Conservation (phyloP, 768 basidiomycete species). For the Pisolithus microcarpus region DNA sequence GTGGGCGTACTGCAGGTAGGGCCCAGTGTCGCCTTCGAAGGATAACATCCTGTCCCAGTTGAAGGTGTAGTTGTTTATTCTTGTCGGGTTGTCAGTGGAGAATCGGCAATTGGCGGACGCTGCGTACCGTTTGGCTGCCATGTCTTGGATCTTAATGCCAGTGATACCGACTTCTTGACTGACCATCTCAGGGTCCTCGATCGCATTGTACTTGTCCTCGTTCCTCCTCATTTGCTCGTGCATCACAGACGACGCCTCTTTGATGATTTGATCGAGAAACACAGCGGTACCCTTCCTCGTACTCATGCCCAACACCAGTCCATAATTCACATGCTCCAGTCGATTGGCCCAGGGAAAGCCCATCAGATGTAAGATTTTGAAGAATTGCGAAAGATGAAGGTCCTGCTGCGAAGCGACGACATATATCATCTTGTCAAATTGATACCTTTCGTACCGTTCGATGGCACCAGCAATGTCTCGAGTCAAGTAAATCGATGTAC, state of each 20-base stretch:
- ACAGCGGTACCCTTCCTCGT: conserved; percentile 90
- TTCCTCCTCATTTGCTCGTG: conserved; percentile 96
- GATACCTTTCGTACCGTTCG: conserved; percentile 87
- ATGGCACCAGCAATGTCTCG: conserved; percentile 93
- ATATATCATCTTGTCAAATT: conserved; percentile 90
- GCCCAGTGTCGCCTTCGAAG: conserved; percentile 93
- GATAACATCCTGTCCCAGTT: conserved; percentile 92
- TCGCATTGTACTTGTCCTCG: conserved; percentile 81
- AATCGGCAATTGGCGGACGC: neutral
- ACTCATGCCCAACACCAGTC: conserved; percentile 92
- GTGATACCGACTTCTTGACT: conserved; percentile 85
- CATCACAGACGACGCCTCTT: conserved; percentile 85
- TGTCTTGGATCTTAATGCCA: conserved; percentile 96
- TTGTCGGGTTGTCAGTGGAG: conserved; percentile 22
- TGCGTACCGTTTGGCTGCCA: conserved; percentile 82
- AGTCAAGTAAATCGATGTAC: conserved; percentile 89
- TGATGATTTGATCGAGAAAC: conserved; percentile 88
- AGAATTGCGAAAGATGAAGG: conserved; percentile 83
- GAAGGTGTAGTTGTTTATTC: conserved; percentile 94
- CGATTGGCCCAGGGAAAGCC: conserved; percentile 77
- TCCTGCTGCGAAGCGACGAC: conserved; percentile 86
- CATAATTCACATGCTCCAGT: conserved; percentile 86
- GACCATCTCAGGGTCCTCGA: conserved; percentile 80
- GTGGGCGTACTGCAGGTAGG: conserved; percentile 95
- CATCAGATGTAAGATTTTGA: conserved; percentile 90